phyloP scores from a whole-genome alignment of 192 early-diverging fungal species.

The Linnemannia elongata region DNA sequence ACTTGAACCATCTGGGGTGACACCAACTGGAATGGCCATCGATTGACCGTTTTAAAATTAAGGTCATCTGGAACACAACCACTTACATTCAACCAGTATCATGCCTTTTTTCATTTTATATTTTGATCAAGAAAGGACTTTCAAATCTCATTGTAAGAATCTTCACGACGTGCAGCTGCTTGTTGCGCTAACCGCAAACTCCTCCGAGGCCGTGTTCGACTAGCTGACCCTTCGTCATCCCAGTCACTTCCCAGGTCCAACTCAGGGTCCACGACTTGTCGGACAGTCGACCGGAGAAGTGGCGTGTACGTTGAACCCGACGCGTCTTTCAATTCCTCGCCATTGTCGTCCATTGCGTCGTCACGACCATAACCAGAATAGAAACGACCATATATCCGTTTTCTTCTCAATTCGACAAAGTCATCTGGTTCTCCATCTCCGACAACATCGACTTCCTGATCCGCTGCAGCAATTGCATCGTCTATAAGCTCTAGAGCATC shows the following conservation, averaged over 20 bases:
- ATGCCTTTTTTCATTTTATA: background rate
- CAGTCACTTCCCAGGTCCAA: slow-evolving; percentile 7
- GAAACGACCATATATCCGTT: background rate
- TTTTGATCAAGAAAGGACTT: background rate
- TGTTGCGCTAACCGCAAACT: slow-evolving; percentile 15
- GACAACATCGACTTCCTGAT: background rate
- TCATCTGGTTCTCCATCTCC: background rate
- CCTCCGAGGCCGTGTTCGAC: slow-evolving; percentile 19
- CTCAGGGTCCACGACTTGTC: slow-evolving; percentile 17
- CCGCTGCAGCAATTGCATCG: background rate
- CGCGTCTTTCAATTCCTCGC: background rate
- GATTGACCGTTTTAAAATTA: background rate
- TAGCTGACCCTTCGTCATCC: slow-evolving; percentile 23
- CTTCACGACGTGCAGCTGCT: background rate
- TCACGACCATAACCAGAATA: background rate
- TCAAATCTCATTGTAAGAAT: background rate
- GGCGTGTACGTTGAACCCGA: background rate
- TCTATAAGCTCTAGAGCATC: background rate
- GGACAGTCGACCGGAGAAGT: slow-evolving; percentile 3
- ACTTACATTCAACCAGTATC: background rate
- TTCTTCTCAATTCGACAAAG: background rate
- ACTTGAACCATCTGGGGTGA: background rate
- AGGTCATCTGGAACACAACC: slow-evolving; percentile 1
- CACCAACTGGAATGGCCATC: background rate
- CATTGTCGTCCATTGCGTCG: background rate